A percentile compares a stretch with the other conserved stretches of the same genome.
Evolutionary conservation across 2,329 filamentous ascomycete genomes (phyloP).

Genomic region (Phialophora expanda): DNA sequence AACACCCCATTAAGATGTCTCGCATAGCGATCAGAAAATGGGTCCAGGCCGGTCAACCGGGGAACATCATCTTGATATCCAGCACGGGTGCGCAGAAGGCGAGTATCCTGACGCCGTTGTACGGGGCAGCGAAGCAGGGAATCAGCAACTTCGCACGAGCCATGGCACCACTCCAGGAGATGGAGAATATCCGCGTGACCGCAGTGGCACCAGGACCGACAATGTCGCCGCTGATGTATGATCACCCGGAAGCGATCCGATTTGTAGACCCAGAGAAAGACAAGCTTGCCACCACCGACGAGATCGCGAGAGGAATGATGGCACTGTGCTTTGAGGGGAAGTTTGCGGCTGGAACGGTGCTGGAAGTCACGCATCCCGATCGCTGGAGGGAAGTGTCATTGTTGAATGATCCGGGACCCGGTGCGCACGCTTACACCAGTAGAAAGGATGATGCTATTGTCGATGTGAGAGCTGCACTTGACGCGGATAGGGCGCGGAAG

Average conservation of each 20-base stretch:
- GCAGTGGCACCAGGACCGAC: constrained; percentile 59
- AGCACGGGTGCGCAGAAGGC: constrained; percentile 53
- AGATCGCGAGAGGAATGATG: constrained; percentile 25
- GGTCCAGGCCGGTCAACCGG: constrained; percentile 1
- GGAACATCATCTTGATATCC: constrained; percentile 52
- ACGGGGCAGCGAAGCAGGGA: constrained; percentile 56
- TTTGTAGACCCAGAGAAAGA: constrained; percentile 24
- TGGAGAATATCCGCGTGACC: constrained; percentile 61
- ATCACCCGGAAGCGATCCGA: constrained; percentile 23
- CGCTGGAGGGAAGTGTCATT: constrained; percentile 23
- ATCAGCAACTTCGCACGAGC: constrained; percentile 57
- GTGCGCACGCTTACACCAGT: constrained; percentile 21
- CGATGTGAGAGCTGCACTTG: constrained; percentile 16
- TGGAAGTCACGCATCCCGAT: constrained; percentile 27
- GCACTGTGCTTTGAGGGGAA: constrained; percentile 14
- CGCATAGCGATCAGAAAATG: constrained; percentile 51
- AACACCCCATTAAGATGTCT: constrained; percentile 57
- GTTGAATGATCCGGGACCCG: constrained; percentile 24
- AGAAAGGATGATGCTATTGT: constrained; percentile 24
- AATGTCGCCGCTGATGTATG: constrained; percentile 27
- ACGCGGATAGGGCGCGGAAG: constrained; percentile 8
- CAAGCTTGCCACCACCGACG: constrained; percentile 14
- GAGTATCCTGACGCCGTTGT: constrained; percentile 51
- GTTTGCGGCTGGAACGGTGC: constrained; percentile 17
- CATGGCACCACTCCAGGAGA: constrained; percentile 54